Conservation (phyloP, 2,329 filamentous ascomycete genomes). For the Aspergillus sp. region DNA sequence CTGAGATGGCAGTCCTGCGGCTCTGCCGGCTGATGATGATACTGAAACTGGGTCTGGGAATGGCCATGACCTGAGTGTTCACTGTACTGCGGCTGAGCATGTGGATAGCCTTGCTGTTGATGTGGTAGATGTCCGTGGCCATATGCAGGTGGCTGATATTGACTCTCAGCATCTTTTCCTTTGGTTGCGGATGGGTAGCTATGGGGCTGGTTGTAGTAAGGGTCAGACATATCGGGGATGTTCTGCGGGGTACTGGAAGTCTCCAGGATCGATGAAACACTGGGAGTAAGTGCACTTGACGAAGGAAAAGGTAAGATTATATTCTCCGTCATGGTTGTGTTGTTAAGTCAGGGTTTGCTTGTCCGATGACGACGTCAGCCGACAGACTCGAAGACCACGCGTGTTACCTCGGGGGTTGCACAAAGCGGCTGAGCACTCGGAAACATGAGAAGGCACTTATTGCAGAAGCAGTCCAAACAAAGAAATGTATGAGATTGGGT, state of each 20-base stretch:
- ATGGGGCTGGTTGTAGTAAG: conserved; percentile 13
- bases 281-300: neutral
- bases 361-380: neutral
- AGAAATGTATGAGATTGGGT: neutral
- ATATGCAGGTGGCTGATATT: conserved; percentile 27
- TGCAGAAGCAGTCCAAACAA: neutral
- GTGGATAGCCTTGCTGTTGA: conserved; percentile 12
- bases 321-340: neutral
- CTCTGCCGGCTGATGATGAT: conserved; percentile 16
- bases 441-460: neutral
- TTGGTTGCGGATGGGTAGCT: conserved; percentile 1
- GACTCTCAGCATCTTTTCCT: conserved; percentile 22
- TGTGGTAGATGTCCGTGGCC: conserved; percentile 33
- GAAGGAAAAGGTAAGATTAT: neutral
- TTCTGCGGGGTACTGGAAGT: neutral
- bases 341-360: neutral
- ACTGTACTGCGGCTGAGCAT: conserved; percentile 15
- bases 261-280: conserved; percentile 18
- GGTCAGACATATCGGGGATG: conserved; percentile 19
- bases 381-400: neutral
- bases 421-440: neutral
- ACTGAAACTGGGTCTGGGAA: conserved; percentile 10
- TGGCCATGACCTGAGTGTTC: neutral
- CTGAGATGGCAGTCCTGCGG: conserved; percentile 9
- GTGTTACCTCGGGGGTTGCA: neutral